Percentiles rank a stretch among this genome's conserved stretches.
Evolutionary conservation across 1,284 basidiomycete genomes (phyloP).

Genomic region (Fomitopsis palustris): DNA sequence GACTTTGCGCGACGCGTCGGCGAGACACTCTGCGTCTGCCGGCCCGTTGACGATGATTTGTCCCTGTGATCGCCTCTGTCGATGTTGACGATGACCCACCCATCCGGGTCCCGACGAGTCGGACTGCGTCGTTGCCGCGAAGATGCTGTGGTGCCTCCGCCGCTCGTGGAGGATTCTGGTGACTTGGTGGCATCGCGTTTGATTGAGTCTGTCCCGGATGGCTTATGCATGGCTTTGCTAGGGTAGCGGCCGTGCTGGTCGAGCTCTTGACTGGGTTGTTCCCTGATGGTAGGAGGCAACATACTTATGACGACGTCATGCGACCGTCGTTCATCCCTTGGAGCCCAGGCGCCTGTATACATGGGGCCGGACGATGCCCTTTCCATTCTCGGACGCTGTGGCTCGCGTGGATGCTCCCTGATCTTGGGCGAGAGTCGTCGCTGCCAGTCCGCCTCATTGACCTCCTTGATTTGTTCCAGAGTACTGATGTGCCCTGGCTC

Average conservation of each 20-base stretch:
- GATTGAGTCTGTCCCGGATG: neutral
- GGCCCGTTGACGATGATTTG: conserved; percentile 9
- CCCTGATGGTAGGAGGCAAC: conserved; percentile 25
- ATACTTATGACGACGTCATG: conserved; percentile 25
- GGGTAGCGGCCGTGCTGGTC: conserved; percentile 12
- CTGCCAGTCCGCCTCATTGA: neutral
- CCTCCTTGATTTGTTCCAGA: conserved; percentile 10
- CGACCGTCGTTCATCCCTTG: conserved; percentile 21
- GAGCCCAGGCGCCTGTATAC: conserved; percentile 24
- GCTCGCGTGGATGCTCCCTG: conserved; percentile 3
- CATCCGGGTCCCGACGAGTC: conserved; percentile 21
- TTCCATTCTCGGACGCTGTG: conserved; percentile 5
- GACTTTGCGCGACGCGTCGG: conserved; percentile 5
- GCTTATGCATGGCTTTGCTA: neutral
- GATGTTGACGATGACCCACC: conserved; percentile 68
- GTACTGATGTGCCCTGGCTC: conserved; percentile 12
- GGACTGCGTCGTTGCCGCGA: conserved; percentile 11
- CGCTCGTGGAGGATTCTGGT: conserved; percentile 10
- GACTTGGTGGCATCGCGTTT: conserved; percentile 11
- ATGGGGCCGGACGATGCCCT: conserved; percentile 9
- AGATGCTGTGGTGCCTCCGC: neutral
- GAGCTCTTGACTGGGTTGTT: conserved; percentile 24
- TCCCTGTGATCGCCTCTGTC: conserved; percentile 31
- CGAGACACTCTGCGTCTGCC: conserved; percentile 7
- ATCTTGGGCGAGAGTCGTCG: neutral